Evolutionary conservation across 225 moss, liverwort and hornwort genomes (phyloP).

Genomic region (Lunularia cruciata): DNA sequence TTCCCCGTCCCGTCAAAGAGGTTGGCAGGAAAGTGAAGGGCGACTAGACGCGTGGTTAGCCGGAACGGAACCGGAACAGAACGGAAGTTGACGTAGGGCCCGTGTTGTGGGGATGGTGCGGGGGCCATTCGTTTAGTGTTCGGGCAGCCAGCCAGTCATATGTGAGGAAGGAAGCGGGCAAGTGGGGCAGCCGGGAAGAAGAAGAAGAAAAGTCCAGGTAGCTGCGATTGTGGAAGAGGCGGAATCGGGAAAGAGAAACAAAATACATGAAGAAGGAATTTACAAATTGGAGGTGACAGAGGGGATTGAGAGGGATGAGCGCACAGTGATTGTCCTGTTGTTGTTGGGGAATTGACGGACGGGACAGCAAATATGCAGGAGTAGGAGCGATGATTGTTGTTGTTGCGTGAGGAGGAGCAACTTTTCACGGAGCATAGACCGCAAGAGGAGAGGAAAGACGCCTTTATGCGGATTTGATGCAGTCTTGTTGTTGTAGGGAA

Average conservation of each 20-base stretch:
- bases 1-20: neutral
- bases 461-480: neutral
- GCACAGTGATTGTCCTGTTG: no score
- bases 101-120: neutral
- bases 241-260: neutral
- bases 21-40: neutral
- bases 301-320: no score
- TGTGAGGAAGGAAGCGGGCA: conserved; percentile 9
- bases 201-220: neutral
- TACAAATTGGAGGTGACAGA: no score
- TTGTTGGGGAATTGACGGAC: neutral
- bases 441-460: neutral
- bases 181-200: neutral
- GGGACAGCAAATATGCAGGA: neutral
- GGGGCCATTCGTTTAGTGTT: neutral
- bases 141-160: conserved; percentile 10
- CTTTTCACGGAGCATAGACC: neutral
- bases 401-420: neutral
- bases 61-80: neutral
- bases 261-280: neutral
- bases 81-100: no score
- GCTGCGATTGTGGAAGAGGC: neutral
- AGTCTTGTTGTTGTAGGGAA: neutral
- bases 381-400: neutral
- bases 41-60: conserved; percentile 2